Base-by-base conservation (phyloP, 148 eudicot species). In the Rhododendron ovatum region DNA sequence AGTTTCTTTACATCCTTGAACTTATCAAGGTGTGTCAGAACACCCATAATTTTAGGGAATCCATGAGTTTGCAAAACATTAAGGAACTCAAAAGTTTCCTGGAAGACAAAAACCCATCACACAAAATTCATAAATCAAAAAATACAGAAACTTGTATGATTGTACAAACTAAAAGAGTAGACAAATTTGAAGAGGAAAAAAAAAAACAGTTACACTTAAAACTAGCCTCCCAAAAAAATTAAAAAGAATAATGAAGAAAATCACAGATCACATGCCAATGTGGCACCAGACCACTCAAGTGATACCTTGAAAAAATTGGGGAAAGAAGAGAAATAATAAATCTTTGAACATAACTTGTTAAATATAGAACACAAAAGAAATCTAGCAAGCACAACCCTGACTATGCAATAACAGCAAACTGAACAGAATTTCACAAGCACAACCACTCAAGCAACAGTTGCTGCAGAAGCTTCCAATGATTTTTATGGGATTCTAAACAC, bases 21-120 rank as follows among this genome's bases (percentile, higher is more conserved):
- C 90, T 93, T 92, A 90, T 97, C 98, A 84, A 97, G 94, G 83
- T 97, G 98, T 50, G 98, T 95, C 87, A 97, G 99, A 88, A 97
- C 98, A 81, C 99, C 99, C 98, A 97, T 97, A 73, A 95, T 92
- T 86, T 91, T 95, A 12, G 99, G 98, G 84, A 93, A 94, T 85
- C 99, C 98, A 89, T 97, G 99, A 86, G 89, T 91, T 92, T 97
- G 98, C 93, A 97, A 74, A 75, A 95, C 90, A 87, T 97, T 97
- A 53, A 97, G 95, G 86, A 95, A 97, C 89, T 97, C 99, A 90
- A 94, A 95, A 0, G 98, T 95, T 91, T 97, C 98, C 99, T 95
- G 94, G 90, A 89, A 83, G 67, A 86, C 15, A 3, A 82, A 55
- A 74, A 84, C 48, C 69, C 20, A 33, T 67, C 28, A 30, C 51